Evolutionary conservation across 371 early-diverging fungal genomes (phyloP).

Genomic region (Rhizopus arrhizus): DNA sequence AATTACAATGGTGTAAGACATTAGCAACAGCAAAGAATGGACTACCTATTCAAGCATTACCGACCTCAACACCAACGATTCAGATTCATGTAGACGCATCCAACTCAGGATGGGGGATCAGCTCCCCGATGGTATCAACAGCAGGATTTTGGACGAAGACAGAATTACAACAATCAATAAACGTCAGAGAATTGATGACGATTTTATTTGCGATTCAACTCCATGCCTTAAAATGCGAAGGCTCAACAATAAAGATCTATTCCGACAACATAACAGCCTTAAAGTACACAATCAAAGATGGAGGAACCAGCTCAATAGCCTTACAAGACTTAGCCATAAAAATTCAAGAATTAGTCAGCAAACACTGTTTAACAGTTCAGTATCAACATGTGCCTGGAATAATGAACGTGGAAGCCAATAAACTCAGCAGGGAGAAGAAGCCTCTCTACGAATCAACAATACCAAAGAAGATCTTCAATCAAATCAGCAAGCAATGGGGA

Average conservation of each 20-base stretch:
- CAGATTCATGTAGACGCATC: slow-evolving; percentile 21
- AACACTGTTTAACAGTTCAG: not conserved
- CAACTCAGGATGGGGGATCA: slow-evolving; percentile 19
- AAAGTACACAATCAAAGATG: slow-evolving; percentile 25
- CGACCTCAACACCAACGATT: not conserved
- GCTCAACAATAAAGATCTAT: slow-evolving; percentile 6
- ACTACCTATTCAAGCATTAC: slow-evolving; percentile 7
- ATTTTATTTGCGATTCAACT: slow-evolving; percentile 17
- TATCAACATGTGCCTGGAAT: slow-evolving; percentile 27
- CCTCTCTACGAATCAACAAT: slow-evolving; percentile 21
- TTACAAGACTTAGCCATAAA: slow-evolving; percentile 24
- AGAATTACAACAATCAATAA: slow-evolving; percentile 18
- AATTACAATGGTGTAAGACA: slow-evolving; percentile 16
- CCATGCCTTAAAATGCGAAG: slow-evolving; percentile 6
- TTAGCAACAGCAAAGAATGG: slow-evolving; percentile 14
- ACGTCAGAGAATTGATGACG: slow-evolving; percentile 24
- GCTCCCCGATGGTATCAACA: not conserved
- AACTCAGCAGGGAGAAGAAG: slow-evolving; percentile 11
- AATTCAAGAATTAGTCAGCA: slow-evolving; percentile 17
- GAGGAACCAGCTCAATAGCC: slow-evolving; percentile 14
- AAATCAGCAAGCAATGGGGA: slow-evolving; percentile 12
- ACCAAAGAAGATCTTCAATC: slow-evolving; percentile 9
- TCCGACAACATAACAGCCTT: slow-evolving; percentile 31
- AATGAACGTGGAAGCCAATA: slow-evolving; percentile 15
- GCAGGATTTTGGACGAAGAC: slow-evolving; percentile 21